Conservation (phyloP, 2,329 filamentous ascomycete genomes). For the Sclerotinia borealis region DNA sequence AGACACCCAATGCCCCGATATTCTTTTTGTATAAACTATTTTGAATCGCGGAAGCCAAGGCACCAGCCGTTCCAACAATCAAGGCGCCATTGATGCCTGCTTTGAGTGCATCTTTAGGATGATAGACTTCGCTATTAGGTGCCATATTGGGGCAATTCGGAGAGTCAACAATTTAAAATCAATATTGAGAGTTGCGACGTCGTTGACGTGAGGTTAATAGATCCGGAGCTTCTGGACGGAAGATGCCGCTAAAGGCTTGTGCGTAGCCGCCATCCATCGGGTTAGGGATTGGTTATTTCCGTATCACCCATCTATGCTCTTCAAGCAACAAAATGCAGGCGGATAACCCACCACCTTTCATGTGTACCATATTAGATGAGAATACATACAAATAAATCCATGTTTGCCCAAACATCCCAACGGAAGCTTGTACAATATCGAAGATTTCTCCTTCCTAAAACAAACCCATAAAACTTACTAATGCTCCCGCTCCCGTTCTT, state of each 20-base stretch:
- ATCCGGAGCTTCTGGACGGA: constrained; percentile 3
- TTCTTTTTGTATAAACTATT: constrained; percentile 83
- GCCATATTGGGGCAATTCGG: constrained; percentile 39
- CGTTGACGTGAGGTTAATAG: constrained; percentile 14
- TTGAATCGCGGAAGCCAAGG: constrained; percentile 71
- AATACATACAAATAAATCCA: constrained; percentile 1
- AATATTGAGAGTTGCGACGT: constrained; percentile 3
- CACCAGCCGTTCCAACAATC: constrained; percentile 60
- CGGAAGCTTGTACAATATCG: not conserved
- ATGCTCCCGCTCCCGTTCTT: not conserved
- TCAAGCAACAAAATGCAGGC: constrained; percentile 1
- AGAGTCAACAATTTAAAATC: not conserved
- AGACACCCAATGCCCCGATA: constrained; percentile 71
- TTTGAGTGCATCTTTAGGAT: constrained; percentile 69
- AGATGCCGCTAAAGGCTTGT: constrained; percentile 9
- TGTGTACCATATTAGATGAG: not conserved
- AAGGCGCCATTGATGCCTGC: constrained; percentile 58
- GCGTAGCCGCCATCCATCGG: not conserved
- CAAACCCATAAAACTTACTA: not conserved
- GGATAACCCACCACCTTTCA: not conserved
- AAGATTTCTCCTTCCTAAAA: not conserved
- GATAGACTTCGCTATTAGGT: constrained; percentile 50
- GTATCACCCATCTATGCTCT: not conserved
- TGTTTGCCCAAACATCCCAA: not conserved
- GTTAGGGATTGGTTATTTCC: not conserved